A percentile compares a stretch with the other conserved stretches of the same genome.
phyloP scores from a whole-genome alignment of 306 rosid species.

The Quillaja saponaria region DNA sequence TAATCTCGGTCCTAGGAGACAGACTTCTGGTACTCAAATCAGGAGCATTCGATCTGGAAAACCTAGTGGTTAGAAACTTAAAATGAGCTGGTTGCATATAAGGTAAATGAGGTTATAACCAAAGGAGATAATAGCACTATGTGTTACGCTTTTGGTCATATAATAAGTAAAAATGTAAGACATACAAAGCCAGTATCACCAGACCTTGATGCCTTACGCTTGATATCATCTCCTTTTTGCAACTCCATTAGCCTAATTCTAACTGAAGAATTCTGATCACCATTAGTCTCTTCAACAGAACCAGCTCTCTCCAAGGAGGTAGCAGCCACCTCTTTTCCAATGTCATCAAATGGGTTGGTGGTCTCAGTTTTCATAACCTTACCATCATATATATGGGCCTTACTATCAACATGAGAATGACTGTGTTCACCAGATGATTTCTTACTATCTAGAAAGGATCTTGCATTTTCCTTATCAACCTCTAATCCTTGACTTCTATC shows the following conservation, averaged over 20 bases:
- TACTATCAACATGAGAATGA: constrained; percentile 33
- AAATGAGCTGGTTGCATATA: constrained; percentile 31
- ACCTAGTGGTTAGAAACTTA: constrained; percentile 44
- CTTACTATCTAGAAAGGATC: constrained; percentile 35
- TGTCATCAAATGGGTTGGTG: constrained; percentile 32
- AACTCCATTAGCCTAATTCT: constrained; percentile 40
- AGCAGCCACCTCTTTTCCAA: constrained; percentile 42
- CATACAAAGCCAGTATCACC: constrained; percentile 29
- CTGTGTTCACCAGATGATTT: constrained; percentile 19
- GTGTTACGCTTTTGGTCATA: constrained; percentile 25
- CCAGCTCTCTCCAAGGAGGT: constrained; percentile 17
- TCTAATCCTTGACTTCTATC: constrained; percentile 36
- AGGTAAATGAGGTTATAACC: constrained; percentile 33
- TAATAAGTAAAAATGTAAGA: constrained; percentile 24
- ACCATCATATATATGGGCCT: constrained; percentile 33
- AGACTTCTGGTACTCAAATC: constrained; percentile 43
- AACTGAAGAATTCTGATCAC: constrained; percentile 31
- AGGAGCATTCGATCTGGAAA: constrained; percentile 52
- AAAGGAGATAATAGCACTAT: constrained; percentile 14
- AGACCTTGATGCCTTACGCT: constrained; percentile 58
- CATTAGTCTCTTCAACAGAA: constrained; percentile 31
- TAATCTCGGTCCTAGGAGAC: constrained; percentile 57
- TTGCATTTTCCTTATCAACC: constrained; percentile 37
- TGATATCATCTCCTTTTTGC: constrained; percentile 41
- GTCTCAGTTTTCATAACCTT: constrained; percentile 36